A percentile compares a stretch with the other conserved stretches of the same genome.
Conservation (phyloP, 495 filamentous ascomycete species). For the Antarctomyces pellizariae region DNA sequence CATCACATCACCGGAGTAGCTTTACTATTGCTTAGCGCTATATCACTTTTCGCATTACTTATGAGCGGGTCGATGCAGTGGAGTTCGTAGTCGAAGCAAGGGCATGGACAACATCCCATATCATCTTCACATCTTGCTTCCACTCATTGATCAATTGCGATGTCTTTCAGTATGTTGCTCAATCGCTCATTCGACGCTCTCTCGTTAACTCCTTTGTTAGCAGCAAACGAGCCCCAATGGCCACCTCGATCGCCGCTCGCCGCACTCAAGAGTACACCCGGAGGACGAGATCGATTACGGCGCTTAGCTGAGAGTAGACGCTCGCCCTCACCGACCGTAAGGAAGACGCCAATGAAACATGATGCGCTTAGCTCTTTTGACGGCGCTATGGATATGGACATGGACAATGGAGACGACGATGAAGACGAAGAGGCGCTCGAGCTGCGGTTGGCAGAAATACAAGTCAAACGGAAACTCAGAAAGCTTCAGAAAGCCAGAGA, state of each 20-base stretch:
- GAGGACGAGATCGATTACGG: conserved; percentile 46
- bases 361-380: no score
- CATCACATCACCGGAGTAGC: no score
- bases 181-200: no score
- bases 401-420: conserved; percentile 27
- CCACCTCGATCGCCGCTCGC: conserved; percentile 73
- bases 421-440: conserved; percentile 83
- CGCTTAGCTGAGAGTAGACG: conserved; percentile 37
- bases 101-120: no score
- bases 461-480: conserved; percentile 75
- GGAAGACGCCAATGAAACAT: conserved; percentile 5
- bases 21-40: no score
- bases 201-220: no score
- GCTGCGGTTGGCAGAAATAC: conserved; percentile 61
- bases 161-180: no score
- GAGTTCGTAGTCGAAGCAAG: no score
- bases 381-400: conserved; percentile 3
- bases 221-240: conserved; percentile 44
- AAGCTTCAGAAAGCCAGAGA: conserved; percentile 42
- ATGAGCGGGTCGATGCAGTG: no score
- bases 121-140: no score
- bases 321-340: conserved; percentile 40
- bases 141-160: no score
- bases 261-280: conserved; percentile 58
- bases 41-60: no score